A percentile compares a stretch with the other conserved stretches of the same genome.
Conservation (phyloP, 257 asterid species). For the Gentiana straminea region DNA sequence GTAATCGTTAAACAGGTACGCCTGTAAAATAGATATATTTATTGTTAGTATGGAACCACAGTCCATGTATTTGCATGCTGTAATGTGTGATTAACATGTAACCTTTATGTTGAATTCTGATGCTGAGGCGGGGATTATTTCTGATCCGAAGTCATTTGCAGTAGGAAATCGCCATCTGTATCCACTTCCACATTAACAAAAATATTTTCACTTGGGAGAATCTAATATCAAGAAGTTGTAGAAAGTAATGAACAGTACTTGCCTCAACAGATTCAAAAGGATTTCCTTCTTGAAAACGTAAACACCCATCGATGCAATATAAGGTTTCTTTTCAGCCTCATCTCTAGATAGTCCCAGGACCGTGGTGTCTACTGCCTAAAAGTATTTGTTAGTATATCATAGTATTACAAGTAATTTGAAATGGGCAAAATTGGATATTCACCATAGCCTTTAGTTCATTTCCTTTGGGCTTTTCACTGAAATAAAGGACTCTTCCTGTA, state of each 20-base stretch:
- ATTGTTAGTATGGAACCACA: background rate
- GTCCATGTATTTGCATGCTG: background rate
- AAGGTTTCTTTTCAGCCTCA: constrained; percentile 87
- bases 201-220: constrained; percentile 5
- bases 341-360: constrained; percentile 74
- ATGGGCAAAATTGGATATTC: constrained; percentile 14
- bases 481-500: constrained; percentile 61
- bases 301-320: constrained; percentile 97
- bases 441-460: constrained; percentile 83
- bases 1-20: constrained; percentile 80
- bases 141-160: constrained; percentile 95
- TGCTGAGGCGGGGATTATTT: constrained; percentile 92
- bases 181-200: constrained; percentile 14
- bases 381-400: constrained; percentile 12
- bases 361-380: constrained; percentile 89
- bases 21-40: constrained; percentile 34
- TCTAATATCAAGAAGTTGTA: background rate
- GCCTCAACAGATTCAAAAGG: constrained; percentile 85
- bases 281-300: constrained; percentile 93
- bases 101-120: constrained; percentile 66
- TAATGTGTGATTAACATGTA: no score
- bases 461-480: constrained; percentile 87
- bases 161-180: constrained; percentile 95
- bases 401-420: constrained; percentile 1
- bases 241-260: constrained; percentile 1